Base-by-base conservation (phyloP, 495 filamentous ascomycete genomes). In the Glonium stellatum region DNA sequence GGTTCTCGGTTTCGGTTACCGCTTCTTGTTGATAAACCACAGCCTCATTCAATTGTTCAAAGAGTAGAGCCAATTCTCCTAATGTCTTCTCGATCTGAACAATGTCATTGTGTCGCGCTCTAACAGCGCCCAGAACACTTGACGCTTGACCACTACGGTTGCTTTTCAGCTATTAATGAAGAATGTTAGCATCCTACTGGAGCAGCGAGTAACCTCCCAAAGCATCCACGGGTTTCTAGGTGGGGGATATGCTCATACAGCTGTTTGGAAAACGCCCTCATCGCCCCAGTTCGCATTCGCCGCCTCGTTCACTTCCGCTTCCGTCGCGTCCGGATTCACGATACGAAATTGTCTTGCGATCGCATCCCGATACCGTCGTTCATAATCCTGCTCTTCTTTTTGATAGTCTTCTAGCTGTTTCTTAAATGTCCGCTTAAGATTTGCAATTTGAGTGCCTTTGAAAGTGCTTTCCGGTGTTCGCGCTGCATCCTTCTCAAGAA, bases 81-180 rank as follows among this genome's bases (percentile, higher is more conserved):
- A 90, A 77, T 4, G 84, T 86, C 56, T 73, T 72, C 70, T 88
- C 84, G 67, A 90, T 89, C 67, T 81, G 82, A 67, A 84, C 78
- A 58, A 90, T 83, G 71, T 89, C 87, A 61, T 84, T 83, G 72
- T 89, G 87, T 52, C 87, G 84, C n/a, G 85, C 86, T 60, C 84
- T 84, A 19, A 89, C 87, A 47, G 82, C 82, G 62, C 84, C 83
- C 47, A 88, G 84, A 12, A 87, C 84, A 4, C 81, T 80, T 1
- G 76, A 76, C 42, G 87, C 85, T 53, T 73, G 80, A 49, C 82
- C 85, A 46, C 79, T 78, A 61, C 84, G 83, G 78, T 87, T 87
- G 66, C 77, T 79, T 62, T 84, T 82, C 66, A 90, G 84, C 85
- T 89, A 57, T 58, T 48, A 10, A 46, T 13, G 34, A 46, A 10